phyloP scores from a whole-genome alignment of 805 yeast genomes.

The Candida tammaniensis region DNA sequence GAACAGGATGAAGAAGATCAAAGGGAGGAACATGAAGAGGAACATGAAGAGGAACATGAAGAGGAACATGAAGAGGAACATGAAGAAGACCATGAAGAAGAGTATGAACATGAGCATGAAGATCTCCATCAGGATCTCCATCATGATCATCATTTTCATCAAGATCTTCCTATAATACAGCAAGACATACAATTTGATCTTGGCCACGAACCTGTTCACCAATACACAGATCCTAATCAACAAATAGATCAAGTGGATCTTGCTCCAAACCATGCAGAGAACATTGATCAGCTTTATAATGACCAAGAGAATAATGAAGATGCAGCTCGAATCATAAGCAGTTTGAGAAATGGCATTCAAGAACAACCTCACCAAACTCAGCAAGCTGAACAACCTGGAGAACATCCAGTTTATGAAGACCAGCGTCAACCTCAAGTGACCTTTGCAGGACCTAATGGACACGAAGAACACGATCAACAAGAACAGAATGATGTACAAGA shows the following conservation, averaged over 20 bases:
- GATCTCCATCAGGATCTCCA: not conserved
- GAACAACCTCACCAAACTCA: not conserved
- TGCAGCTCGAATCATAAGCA: too few species aligned
- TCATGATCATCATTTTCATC: not conserved
- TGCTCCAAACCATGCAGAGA: too few species aligned
- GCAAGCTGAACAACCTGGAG: not conserved
- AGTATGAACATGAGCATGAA: not conserved
- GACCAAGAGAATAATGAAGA: too few species aligned
- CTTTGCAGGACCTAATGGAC: not conserved
- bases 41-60: not conserved
- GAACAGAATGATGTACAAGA: not conserved
- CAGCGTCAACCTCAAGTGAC: not conserved
- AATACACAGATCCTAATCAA: too few species aligned
- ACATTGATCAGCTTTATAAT: too few species aligned
- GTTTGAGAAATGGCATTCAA: too few species aligned
- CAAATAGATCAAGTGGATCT: too few species aligned
- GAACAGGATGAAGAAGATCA: conserved; percentile 4
- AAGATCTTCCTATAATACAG: too few species aligned
- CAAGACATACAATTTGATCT: too few species aligned
- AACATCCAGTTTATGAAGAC: not conserved
- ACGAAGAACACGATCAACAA: conserved; percentile 1
- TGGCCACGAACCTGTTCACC: too few species aligned
- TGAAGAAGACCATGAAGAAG: conserved; percentile 2
- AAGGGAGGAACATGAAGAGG: conserved; percentile 1
- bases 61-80: conserved; percentile 2